A percentile compares a stretch with the other conserved stretches of the same genome.
These are phyloP conservation scores for Leccinum griseonigrum DNA, from an alignment of 1,284 basidiomycete genomes.

Conservation along the genomic window DNA sequence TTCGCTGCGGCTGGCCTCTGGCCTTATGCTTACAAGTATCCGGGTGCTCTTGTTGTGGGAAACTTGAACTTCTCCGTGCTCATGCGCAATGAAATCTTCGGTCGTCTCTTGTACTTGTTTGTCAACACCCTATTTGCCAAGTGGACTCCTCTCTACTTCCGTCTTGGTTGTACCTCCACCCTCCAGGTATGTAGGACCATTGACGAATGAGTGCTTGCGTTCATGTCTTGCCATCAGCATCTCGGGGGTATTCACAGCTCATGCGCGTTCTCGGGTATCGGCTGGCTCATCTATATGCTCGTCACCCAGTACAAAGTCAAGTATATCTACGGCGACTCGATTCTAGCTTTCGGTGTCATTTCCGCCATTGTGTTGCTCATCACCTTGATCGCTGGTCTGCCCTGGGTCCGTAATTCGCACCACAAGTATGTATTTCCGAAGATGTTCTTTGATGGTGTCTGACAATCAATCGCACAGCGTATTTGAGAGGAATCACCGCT, in stretches of 20 bases:
- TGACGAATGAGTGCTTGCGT: background rate
- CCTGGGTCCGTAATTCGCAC: slow-evolving; percentile 72
- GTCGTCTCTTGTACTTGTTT: slow-evolving; percentile 48
- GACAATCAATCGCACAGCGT: slow-evolving; percentile 41
- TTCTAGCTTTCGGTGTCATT: slow-evolving; percentile 57
- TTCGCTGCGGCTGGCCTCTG: slow-evolving; percentile 64
- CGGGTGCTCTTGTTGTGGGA: slow-evolving; percentile 58
- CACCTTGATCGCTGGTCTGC: slow-evolving; percentile 58
- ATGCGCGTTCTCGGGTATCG: slow-evolving; percentile 63
- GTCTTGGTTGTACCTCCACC: slow-evolving; percentile 66
- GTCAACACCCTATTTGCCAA: slow-evolving; percentile 59
- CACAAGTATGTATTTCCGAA: slow-evolving; percentile 57
- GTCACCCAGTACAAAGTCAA: slow-evolving; percentile 50
- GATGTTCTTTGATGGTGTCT: background rate
- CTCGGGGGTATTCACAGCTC: slow-evolving; percentile 76
- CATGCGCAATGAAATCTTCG: slow-evolving; percentile 58
- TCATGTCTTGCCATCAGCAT: slow-evolving; percentile 44
- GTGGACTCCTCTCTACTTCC: slow-evolving; percentile 72
- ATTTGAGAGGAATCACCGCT: slow-evolving; percentile 74
- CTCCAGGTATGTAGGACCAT: slow-evolving; percentile 48
- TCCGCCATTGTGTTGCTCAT: slow-evolving; percentile 54
- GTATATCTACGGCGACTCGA: slow-evolving; percentile 47
- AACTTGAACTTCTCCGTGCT: slow-evolving; percentile 54
- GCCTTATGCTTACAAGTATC: slow-evolving; percentile 56
- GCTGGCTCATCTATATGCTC: slow-evolving; percentile 64